Evolutionary conservation across 768 basidiomycete genomes (phyloP).

Genomic region (Suillus tomentosus): DNA sequence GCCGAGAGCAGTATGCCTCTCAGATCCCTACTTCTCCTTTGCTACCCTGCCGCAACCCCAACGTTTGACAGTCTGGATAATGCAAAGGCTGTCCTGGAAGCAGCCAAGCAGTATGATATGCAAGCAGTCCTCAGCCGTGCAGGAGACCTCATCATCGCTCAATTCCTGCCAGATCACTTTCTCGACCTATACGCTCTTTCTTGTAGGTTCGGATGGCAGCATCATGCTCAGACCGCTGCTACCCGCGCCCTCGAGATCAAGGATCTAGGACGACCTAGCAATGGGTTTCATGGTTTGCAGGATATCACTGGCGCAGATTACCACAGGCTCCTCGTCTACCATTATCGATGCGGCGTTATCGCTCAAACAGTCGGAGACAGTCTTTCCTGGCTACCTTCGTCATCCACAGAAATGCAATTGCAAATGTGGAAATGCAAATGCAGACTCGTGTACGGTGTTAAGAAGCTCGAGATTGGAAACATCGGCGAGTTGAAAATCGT

Average conservation of each 20-base stretch:
- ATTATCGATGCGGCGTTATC: slow-evolving; percentile 36
- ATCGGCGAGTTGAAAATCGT: neutral
- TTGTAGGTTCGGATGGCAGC: slow-evolving; percentile 22
- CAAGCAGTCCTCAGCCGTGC: slow-evolving; percentile 20
- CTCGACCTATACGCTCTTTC: slow-evolving; percentile 33
- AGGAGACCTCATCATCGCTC: slow-evolving; percentile 16
- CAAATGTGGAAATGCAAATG: too few species aligned
- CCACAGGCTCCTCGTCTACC: slow-evolving; percentile 45
- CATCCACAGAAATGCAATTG: too few species aligned
- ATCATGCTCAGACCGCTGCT: slow-evolving; percentile 27
- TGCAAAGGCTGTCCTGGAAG: slow-evolving; percentile 17
- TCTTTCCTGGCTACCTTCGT: neutral
- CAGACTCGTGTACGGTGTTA: neutral
- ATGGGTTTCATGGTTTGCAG: slow-evolving; percentile 40
- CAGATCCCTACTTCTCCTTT: slow-evolving; percentile 38
- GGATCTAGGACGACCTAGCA: slow-evolving; percentile 7
- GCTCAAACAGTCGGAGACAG: slow-evolving; percentile 6
- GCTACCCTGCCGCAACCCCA: slow-evolving; percentile 34
- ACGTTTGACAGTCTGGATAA: slow-evolving; percentile 15
- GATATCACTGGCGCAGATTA: slow-evolving; percentile 43
- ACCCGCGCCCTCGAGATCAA: slow-evolving; percentile 20
- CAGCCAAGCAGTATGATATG: slow-evolving; percentile 30
- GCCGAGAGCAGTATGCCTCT: slow-evolving; percentile 42
- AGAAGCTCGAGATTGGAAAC: neutral
- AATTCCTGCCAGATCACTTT: slow-evolving; percentile 18